Evolutionary conservation across 805 yeast genomes (phyloP).

Genomic region (Spencermartinsiella europaea): DNA sequence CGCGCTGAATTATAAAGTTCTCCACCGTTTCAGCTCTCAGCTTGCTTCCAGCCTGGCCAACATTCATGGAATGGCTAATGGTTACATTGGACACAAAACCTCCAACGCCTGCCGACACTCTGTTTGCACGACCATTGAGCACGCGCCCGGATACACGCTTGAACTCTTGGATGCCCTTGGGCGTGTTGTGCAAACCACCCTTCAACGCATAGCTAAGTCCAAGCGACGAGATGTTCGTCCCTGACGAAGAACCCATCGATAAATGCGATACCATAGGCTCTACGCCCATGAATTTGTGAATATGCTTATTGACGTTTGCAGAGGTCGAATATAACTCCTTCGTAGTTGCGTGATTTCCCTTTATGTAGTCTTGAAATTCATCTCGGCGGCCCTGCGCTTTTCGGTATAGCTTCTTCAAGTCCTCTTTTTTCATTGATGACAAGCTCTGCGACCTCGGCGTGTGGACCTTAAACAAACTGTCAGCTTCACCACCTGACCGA

Average conservation of each 20-base stretch:
- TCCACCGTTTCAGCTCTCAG: slow-evolving; percentile 55
- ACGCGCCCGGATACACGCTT: slow-evolving; percentile 26
- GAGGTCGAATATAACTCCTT: neutral
- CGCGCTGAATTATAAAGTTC: slow-evolving; percentile 4
- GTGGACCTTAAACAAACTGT: slow-evolving; percentile 17
- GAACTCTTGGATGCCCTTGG: slow-evolving; percentile 24
- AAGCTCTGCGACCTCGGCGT: slow-evolving; percentile 9
- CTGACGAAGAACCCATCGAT: slow-evolving; percentile 1
- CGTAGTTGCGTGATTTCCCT: neutral
- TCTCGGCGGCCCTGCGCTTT: slow-evolving; percentile 15
- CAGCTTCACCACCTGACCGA: slow-evolving; percentile 7
- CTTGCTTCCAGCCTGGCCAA: slow-evolving; percentile 77
- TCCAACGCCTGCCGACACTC: slow-evolving; percentile 20
- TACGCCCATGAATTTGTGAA: slow-evolving; percentile 1
- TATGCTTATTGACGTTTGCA: neutral
- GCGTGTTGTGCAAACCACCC: slow-evolving; percentile 29
- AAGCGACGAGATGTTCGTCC: slow-evolving; percentile 11
- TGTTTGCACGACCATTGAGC: slow-evolving; percentile 15
- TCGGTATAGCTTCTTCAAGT: slow-evolving; percentile 18
- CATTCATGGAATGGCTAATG: slow-evolving; percentile 42
- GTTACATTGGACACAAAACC: slow-evolving; percentile 26
- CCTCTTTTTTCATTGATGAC: slow-evolving; percentile 6
- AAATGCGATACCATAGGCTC: neutral
- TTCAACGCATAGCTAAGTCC: slow-evolving; percentile 31
- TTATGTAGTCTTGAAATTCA: slow-evolving; percentile 11